Base-by-base conservation (phyloP, 1,284 basidiomycete genomes). In the Ceratobasidium sp. region DNA sequence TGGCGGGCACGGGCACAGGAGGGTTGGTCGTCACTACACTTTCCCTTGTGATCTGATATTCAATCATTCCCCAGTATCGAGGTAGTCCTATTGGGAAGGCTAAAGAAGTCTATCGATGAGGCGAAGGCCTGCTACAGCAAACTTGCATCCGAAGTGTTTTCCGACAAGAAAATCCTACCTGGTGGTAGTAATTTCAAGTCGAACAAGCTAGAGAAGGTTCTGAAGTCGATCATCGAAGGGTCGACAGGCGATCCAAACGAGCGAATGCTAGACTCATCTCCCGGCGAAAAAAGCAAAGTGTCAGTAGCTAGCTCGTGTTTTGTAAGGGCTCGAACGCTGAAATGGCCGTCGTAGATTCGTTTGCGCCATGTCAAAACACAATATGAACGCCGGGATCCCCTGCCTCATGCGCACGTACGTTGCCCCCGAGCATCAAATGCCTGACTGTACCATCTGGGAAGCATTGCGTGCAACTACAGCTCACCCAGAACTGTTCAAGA, bases 361-460 rank as follows among this genome's bases (percentile, higher is more conserved):
- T 7, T 63, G 17, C 27, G 60, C 60, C 11, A 63, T 48, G 60
- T 63, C 60, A 3, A 17, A 2, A 27, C 60, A 48, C 15, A 63
- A 63, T 45, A 63, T 48, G 44, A 63, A 22, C 22, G 60, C 60
- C 15, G 45, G 60, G 8, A 63, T 47, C 3, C 60, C 60, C 19
- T 11, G 44, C 45, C 24, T 63, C 5, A 24, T 63, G 19, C 60
- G 60, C 19, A 24, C 60, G n/a, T 63, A 63, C 24, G 0, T 7
- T 7, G 60, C 24, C 4, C 19, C 24, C 60, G 44, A 22, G 1
- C 45, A 63, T 27, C 24, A 45, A 17, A 3, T 24, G 41, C 41
- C 60, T 7, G 44, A 63, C 44, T 63, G 24, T 47, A 63, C 60
- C 8, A 63, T 63, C 0, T 63, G 60, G 17, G 57, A 60, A 22